Conservation (phyloP, 2,329 filamentous ascomycete species). For the Ophiocordyceps camponoti-rufipedis region DNA sequence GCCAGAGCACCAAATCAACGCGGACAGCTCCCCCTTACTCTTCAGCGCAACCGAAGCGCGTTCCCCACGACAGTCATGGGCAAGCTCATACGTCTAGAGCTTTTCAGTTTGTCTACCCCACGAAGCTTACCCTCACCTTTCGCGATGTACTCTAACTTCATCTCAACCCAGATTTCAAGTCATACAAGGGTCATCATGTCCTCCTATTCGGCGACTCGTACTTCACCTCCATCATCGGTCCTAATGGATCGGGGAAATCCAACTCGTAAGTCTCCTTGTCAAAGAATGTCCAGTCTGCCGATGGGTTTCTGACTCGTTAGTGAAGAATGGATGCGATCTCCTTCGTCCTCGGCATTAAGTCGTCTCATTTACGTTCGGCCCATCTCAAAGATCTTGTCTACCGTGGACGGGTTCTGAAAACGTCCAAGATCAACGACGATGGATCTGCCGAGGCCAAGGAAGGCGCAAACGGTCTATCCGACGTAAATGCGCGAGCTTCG, state of each 20-base stretch:
- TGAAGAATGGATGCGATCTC: conserved; percentile 97
- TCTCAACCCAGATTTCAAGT: conserved; percentile 73
- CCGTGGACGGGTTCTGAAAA: conserved; percentile 80
- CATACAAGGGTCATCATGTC: conserved; percentile 91
- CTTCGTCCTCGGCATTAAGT: conserved; percentile 96
- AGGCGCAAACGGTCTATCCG: conserved; percentile 40
- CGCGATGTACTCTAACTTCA: not conserved
- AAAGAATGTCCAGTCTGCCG: too few species aligned
- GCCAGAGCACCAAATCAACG: too few species aligned
- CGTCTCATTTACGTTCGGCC: conserved; percentile 86
- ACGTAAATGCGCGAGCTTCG: conserved; percentile 44
- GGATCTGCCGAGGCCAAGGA: conserved; percentile 53
- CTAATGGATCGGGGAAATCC: conserved; percentile 98
- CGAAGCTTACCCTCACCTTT: conserved; percentile 5
- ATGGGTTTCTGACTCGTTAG: too few species aligned
- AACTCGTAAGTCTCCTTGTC: conserved; percentile 48
- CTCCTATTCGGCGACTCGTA: conserved; percentile 94
- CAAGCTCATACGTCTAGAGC: conserved; percentile 84
- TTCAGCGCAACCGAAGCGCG: too few species aligned
- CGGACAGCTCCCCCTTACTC: too few species aligned
- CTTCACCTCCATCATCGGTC: conserved; percentile 97
- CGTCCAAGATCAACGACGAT: conserved; percentile 82
- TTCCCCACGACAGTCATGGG: conserved; percentile 47
- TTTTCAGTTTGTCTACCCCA: conserved; percentile 51
- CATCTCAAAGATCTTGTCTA: conserved; percentile 93